These are phyloP conservation scores for Sphagnurus paluster DNA, from an alignment of 1,284 basidiomycete genomes.

Conservation along the genomic window DNA sequence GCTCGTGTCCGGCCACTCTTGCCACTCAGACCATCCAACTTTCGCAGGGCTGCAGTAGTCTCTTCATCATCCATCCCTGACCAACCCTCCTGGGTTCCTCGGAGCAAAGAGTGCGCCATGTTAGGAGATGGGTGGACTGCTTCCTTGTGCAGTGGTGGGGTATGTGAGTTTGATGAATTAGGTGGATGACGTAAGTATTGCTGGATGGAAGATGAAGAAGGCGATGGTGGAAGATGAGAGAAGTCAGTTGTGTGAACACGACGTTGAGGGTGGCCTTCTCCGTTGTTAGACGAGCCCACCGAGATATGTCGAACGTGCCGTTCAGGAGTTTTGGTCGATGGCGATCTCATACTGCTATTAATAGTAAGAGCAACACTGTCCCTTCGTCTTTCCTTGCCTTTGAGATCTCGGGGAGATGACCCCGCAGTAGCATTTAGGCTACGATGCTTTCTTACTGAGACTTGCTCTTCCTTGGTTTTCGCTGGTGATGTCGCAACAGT, in stretches of 20 bases:
- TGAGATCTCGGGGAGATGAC: constrained; percentile 41
- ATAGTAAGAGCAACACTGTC: constrained; percentile 58
- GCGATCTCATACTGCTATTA: constrained; percentile 40
- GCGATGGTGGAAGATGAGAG: constrained; percentile 86
- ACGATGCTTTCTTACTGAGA: constrained; percentile 64
- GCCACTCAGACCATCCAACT: constrained; percentile 86
- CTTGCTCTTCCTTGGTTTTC: constrained; percentile 52
- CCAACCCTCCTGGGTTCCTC: constrained; percentile 85
- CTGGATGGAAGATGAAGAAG: constrained; percentile 82
- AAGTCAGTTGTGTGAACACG: constrained; percentile 75
- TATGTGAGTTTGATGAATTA: constrained; percentile 43
- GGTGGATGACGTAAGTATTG: constrained; percentile 71
- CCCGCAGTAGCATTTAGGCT: constrained; percentile 60
- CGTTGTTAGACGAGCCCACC: constrained; percentile 61
- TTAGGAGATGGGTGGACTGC: constrained; percentile 53
- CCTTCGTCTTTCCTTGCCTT: constrained; percentile 62
- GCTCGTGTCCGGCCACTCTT: constrained; percentile 69
- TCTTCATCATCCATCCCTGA: constrained; percentile 82
- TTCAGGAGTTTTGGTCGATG: constrained; percentile 37
- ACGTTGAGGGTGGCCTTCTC: constrained; percentile 50
- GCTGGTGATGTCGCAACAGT: constrained; percentile 33
- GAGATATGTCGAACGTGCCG: constrained; percentile 67
- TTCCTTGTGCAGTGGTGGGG: constrained; percentile 47
- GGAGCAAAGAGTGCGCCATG: constrained; percentile 77
- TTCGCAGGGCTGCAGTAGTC: constrained; percentile 89